Evolutionary conservation across 768 basidiomycete genomes (phyloP), one percentile per base, ranked within the genome.

Genomic region (Nidula microcarpa): DNA sequence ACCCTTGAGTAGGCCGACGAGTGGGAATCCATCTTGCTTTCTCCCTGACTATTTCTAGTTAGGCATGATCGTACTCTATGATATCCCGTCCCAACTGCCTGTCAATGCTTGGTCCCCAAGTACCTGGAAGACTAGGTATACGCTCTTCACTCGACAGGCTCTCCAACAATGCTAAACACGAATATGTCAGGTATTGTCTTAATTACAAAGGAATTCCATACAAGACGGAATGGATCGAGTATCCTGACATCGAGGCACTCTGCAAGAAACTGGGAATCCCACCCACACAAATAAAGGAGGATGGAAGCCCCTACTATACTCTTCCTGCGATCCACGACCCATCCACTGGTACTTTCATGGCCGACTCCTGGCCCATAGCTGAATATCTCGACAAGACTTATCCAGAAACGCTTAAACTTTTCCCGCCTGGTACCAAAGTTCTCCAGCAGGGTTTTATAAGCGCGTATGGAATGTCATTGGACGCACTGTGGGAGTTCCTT

Each of bases 321-420:
- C 64, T 80, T 0, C 82, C 84, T 0, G 68, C 74, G 30, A 79
- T 85, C 49, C 60, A 74, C 56, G 81, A 84, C 57, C 71, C 73
- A 0, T 61, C 61, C 35, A 80, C 76, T 6, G 68, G 66, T 6
- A 54, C 59, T 2, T 52, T 65, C 6, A 36, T 82, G 33, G 56
- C 71, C 9, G 77, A 82, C 32, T 81, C 81, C 0, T 56, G 64
- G 37, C 59, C 55, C 34, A 83, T 84, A 52, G 79, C 76, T 0
- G 57, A 67, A 10, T 81, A 84, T 60, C 68, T 84, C 52, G 82
- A 83, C 51, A 62, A 67, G 2, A 67, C 69, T 1, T 84, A 81
- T 57, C 78, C 81, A 0, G 62, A 68, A 47, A 69, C 74, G 0
- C 74, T 73, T 1, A 57, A 47, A 7, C 59, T 82, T 18, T 16